Evolutionary conservation across 176 grass and related monocot genomes (phyloP).

Genomic region (Oryza coarctata): DNA sequence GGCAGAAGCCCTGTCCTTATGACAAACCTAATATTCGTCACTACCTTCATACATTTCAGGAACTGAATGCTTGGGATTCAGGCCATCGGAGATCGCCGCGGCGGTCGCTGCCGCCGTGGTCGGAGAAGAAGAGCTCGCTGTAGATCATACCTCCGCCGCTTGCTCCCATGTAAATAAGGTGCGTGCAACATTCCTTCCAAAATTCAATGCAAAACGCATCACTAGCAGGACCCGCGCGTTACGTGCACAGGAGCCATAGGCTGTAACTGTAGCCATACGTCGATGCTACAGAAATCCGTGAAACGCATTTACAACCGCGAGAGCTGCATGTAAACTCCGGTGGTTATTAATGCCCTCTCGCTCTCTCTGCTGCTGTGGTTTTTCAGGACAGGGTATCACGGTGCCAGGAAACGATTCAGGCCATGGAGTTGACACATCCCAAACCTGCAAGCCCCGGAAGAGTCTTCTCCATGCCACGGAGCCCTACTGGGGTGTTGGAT

Average conservation of each 20-base stretch:
- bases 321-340: not conserved
- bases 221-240: not conserved
- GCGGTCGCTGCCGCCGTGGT: constrained; percentile 53
- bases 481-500: constrained; percentile 91
- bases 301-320: constrained; percentile 21
- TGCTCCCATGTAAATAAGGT: constrained; percentile 81
- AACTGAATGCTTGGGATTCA: constrained; percentile 55
- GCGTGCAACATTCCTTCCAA: not conserved
- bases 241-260: constrained; percentile 17
- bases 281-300: constrained; percentile 2
- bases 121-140: constrained; percentile 24
- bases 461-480: constrained; percentile 47
- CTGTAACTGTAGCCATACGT: constrained; percentile 1
- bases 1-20: not conserved
- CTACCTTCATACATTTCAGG: constrained; percentile 37
- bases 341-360: constrained; percentile 27
- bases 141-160: constrained; percentile 40
- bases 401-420: constrained; percentile 59
- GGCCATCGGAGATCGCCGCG: constrained; percentile 81
- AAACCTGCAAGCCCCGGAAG: constrained; percentile 23
- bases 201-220: not conserved
- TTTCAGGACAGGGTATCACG: constrained; percentile 65
- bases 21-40: not conserved
- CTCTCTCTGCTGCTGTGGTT: constrained; percentile 13
- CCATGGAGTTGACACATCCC: constrained; percentile 11